A percentile compares a stretch with the other conserved stretches of the same genome.
These are phyloP conservation scores for Akanthomyces dipterigenus DNA, from an alignment of 2,329 filamentous ascomycete genomes.

Conservation along the genomic window DNA sequence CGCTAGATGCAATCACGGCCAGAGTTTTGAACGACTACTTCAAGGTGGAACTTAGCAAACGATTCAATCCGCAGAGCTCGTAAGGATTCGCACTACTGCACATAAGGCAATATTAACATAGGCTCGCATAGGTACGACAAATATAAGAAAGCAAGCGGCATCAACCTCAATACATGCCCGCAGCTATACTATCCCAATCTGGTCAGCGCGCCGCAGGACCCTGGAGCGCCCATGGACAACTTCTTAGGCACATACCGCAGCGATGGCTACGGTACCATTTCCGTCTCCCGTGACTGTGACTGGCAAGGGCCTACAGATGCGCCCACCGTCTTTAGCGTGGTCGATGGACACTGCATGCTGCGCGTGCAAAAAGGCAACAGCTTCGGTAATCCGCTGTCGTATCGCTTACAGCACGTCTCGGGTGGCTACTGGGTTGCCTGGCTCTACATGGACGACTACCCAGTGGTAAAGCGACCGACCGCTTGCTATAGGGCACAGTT, in stretches of 20 bases:
- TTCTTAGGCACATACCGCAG: slow-evolving; percentile 35
- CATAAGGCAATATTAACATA: background rate
- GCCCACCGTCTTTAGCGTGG: slow-evolving; percentile 11
- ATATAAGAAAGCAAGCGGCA: background rate
- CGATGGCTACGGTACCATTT: slow-evolving; percentile 18
- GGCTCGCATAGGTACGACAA: background rate
- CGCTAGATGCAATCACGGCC: slow-evolving; percentile 17
- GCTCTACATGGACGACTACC: slow-evolving; percentile 17
- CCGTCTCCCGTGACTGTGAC: slow-evolving; percentile 15
- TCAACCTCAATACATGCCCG: slow-evolving; percentile 16
- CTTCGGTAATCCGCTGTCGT: slow-evolving; percentile 16
- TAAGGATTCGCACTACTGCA: background rate
- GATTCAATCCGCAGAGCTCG: slow-evolving; percentile 14
- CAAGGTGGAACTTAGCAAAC: slow-evolving; percentile 11
- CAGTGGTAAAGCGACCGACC: slow-evolving; percentile 12
- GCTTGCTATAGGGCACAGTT: slow-evolving; percentile 14
- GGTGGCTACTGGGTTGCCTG: slow-evolving; percentile 18
- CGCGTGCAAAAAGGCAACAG: slow-evolving; percentile 14
- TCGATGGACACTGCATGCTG: slow-evolving; percentile 14
- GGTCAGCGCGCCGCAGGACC: slow-evolving; percentile 20
- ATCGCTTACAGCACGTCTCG: slow-evolving; percentile 17
- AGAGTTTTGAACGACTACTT: slow-evolving; percentile 20
- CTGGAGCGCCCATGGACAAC: slow-evolving; percentile 32
- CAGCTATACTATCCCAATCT: slow-evolving; percentile 14
- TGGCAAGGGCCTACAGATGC: slow-evolving; percentile 13